Conservation (phyloP, 768 basidiomycete species). For the Rhizopogon vinicolor region DNA sequence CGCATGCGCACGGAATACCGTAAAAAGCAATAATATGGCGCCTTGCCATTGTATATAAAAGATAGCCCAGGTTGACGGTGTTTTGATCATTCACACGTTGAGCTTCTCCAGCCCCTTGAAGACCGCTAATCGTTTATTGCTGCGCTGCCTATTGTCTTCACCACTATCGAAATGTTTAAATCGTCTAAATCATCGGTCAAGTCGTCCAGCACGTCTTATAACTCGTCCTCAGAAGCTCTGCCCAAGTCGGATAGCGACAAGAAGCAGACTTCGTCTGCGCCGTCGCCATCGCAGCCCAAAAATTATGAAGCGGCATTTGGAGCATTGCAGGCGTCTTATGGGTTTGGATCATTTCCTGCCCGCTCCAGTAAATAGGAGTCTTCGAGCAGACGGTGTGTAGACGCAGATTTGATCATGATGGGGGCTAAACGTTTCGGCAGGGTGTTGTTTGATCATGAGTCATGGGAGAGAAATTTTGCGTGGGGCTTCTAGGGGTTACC, state of each 20-base stretch:
- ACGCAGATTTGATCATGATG: not conserved
- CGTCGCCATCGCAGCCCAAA: not conserved
- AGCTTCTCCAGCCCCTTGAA: not conserved
- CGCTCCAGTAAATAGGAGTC: not conserved
- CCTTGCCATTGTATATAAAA: too few relatives aligned
- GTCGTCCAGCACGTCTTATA: not conserved
- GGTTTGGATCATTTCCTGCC: not conserved
- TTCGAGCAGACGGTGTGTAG: not conserved
- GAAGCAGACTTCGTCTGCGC: not conserved
- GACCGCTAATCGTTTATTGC: not conserved
- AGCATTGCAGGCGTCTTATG: slow-evolving; percentile 1
- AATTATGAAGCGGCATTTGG: slow-evolving; percentile 2
- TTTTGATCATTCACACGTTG: not conserved
- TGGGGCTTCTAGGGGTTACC: not conserved
- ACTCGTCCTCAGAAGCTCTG: not conserved
- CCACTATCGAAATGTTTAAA: not conserved
- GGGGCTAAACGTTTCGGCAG: not conserved
- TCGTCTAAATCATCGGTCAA: not conserved
- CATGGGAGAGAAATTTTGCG: not conserved
- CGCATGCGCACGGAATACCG: too few relatives aligned
- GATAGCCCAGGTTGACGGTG: too few relatives aligned
- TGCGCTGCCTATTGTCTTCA: not conserved
- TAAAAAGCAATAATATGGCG: too few relatives aligned
- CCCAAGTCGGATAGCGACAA: not conserved
- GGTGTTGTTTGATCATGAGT: not conserved